phyloP scores from a whole-genome alignment of 257 asterid genomes.

The Jasminum sambac region DNA sequence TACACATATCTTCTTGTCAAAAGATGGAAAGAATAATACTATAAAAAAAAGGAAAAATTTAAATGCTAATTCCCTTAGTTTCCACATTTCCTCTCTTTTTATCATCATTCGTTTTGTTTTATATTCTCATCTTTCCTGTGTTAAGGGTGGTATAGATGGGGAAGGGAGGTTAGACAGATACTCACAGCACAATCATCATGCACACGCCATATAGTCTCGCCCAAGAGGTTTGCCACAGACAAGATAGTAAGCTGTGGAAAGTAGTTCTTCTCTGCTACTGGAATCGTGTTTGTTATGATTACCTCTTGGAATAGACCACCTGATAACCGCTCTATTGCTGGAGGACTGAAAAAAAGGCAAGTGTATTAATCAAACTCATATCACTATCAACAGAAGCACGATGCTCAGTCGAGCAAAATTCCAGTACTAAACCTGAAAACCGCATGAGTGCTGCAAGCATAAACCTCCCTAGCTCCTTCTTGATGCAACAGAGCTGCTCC shows the following conservation, averaged over 20 bases:
- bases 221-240: slow-evolving; percentile 88
- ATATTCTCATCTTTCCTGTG: background rate
- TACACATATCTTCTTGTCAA: background rate
- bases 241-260: slow-evolving; percentile 88
- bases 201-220: slow-evolving; percentile 93
- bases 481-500: slow-evolving; percentile 92
- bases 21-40: background rate
- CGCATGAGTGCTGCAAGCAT: slow-evolving; percentile 95
- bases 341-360: slow-evolving; percentile 63
- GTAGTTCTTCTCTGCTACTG: slow-evolving; percentile 79
- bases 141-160: background rate
- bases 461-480: slow-evolving; percentile 98
- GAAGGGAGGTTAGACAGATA: slow-evolving; percentile 18
- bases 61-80: background rate
- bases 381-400: too few species aligned
- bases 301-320: slow-evolving; percentile 96
- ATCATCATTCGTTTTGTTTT: background rate
- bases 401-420: too few species aligned
- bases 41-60: background rate
- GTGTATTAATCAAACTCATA: too few species aligned
- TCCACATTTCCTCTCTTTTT: background rate
- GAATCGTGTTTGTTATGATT: slow-evolving; percentile 88
- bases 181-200: slow-evolving; percentile 93
- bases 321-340: slow-evolving; percentile 88
- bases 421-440: slow-evolving; percentile 58